Base-by-base conservation (phyloP, 768 basidiomycete species). In the Xerocomellus intermedius region DNA sequence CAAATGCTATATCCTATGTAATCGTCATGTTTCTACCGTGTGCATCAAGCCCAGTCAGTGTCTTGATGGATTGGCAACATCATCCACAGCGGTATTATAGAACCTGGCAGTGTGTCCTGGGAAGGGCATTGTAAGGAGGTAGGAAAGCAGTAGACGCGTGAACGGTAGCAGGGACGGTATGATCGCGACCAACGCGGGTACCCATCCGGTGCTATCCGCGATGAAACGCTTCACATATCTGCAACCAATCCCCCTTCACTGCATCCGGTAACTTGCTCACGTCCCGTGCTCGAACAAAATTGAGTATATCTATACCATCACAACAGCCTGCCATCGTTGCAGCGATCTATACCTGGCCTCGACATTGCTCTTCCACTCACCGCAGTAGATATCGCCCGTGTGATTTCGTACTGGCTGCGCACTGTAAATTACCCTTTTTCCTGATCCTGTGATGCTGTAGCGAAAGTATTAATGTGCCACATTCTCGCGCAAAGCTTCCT, bases 391-490 rank as follows among this genome's bases (percentile, higher is more conserved):
- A 49, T 39, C 24, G 5, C 38, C 21, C 45, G 14, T 9, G 13
- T 33, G 48, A 41, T 26, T 43, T 59, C 45, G 44, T 33, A 42
- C 21, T 26, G 44, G 16, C 60, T 41, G 37, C 36, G 28, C 42
- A 42, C 35, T 26, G 38, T 22, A 24, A 35, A 8, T 47, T 4
- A 13, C 26, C 43, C 41, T 9, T 13, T 38, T 60, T 57, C 62
- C 36, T 30, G 50, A 50, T 62, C 56, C 52, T 52, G 60, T 56
- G 43, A 49, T 64, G 37, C 63, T 59, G 63, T 64, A 64, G 42
- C 35, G 12, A 28, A 32, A 24, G 21, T 48, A 44, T 43, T 44
- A 32, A 38, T 48, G 41, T 42, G 12, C 32, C 32, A 28, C 41
- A 30, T 30, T 49, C 43, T 59, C 43, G 37, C n/a, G n/a, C 52